These are phyloP conservation scores for Globisporangium nunn DNA, from an alignment of 352 stramenopile species.

Conservation along the genomic window DNA sequence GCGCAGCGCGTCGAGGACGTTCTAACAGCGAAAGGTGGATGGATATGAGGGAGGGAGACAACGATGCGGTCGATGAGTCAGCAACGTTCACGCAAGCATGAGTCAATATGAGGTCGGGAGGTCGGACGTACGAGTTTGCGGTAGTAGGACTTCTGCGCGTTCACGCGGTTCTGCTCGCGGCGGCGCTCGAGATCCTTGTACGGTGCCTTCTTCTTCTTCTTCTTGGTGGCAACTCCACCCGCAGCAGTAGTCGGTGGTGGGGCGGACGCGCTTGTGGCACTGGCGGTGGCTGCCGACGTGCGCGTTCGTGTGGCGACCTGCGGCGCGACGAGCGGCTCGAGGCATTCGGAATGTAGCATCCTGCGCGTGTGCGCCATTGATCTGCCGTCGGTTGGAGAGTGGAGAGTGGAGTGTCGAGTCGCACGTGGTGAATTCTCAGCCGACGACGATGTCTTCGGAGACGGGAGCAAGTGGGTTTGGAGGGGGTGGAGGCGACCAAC, in stretches of 20 bases:
- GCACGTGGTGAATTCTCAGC: too few species aligned
- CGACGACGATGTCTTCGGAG: too few species aligned
- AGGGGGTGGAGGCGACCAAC: too few species aligned
- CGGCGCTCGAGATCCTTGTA: slow-evolving; percentile 22
- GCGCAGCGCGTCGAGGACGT: slow-evolving; percentile 19
- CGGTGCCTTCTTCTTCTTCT: slow-evolving; percentile 8
- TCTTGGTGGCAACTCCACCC: neutral
- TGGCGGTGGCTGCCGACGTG: neutral
- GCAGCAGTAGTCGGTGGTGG: neutral
- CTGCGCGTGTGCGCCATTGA: neutral
- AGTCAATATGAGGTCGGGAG: too few species aligned
- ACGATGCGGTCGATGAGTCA: neutral
- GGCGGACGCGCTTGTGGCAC: neutral
- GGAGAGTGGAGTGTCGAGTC: too few species aligned
- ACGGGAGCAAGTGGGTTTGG: too few species aligned
- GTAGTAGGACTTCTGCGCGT: slow-evolving; percentile 31
- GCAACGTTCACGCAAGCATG: too few species aligned
- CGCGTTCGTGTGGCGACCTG: neutral
- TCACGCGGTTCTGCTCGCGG: slow-evolving; percentile 31
- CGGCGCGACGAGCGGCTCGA: neutral
- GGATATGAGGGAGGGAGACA: neutral
- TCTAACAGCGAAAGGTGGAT: slow-evolving; percentile 7
- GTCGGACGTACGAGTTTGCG: slow-evolving; percentile 19
- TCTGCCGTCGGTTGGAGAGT: too few species aligned
- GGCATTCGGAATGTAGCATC: neutral